Evolutionary conservation across 305 asterid species (phyloP).

Genomic region (Fraxinus xanthoxyloides): DNA sequence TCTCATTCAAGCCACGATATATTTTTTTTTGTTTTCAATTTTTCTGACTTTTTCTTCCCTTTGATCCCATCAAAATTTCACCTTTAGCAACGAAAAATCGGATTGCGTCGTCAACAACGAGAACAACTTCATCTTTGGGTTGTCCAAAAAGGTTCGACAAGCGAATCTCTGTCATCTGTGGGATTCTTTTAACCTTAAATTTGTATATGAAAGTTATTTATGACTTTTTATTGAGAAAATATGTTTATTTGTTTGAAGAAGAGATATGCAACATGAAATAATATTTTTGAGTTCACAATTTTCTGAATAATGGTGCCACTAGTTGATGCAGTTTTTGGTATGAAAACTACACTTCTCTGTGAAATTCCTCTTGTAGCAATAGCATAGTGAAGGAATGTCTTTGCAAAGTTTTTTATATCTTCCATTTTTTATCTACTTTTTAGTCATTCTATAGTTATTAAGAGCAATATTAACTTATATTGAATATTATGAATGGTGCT

Average conservation of each 20-base stretch:
- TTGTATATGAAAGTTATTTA: conserved; percentile 7
- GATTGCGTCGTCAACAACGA: background rate
- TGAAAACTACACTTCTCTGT: conserved; percentile 10
- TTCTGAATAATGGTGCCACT: conserved; percentile 24
- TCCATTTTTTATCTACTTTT: background rate
- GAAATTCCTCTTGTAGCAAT: conserved; percentile 6
- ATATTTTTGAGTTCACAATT: background rate
- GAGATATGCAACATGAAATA: background rate
- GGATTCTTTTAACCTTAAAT: conserved; percentile 15
- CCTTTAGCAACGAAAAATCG: background rate
- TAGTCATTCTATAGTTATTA: background rate
- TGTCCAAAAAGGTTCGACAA: background rate
- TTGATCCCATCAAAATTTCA: background rate
- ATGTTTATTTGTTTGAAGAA: background rate
- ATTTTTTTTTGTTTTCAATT: background rate
- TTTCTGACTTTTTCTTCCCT: background rate
- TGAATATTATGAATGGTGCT: background rate
- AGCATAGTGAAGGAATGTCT: conserved; percentile 17
- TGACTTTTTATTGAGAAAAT: background rate
- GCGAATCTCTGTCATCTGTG: background rate
- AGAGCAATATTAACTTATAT: background rate
- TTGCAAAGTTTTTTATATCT: background rate
- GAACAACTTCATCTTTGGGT: background rate
- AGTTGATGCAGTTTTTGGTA: conserved; percentile 37
- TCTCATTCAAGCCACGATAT: conserved; percentile 34